Evolutionary conservation across 768 basidiomycete genomes (phyloP).

Genomic region (Podaxis sp.): DNA sequence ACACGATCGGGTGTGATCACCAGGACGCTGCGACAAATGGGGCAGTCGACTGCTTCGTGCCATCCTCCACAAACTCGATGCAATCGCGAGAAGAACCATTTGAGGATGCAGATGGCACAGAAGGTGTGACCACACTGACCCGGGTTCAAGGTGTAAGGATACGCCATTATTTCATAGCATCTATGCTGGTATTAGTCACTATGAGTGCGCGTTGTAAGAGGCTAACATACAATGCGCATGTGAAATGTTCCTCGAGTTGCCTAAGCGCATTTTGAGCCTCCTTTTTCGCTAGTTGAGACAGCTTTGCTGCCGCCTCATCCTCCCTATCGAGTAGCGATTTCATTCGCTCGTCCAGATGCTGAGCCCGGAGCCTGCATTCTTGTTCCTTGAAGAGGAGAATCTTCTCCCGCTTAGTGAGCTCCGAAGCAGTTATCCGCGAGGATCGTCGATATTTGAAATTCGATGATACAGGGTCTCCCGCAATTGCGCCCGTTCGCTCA

Average conservation of each 20-base stretch:
- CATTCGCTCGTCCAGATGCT: conserved; percentile 41
- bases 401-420: conserved; percentile 37
- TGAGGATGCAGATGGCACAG: conserved; percentile 63
- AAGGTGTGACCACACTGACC: conserved; percentile 66
- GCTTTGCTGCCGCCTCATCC: conserved; percentile 36
- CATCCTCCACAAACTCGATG: conserved; percentile 62
- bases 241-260: conserved; percentile 61
- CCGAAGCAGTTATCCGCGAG: conserved; percentile 36
- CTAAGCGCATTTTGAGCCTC: conserved; percentile 41
- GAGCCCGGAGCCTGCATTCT: conserved; percentile 34
- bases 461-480: not conserved
- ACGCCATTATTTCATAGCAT: conserved; percentile 65
- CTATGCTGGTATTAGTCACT: conserved; percentile 29
- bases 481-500: not conserved
- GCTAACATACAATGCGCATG: conserved; percentile 55
- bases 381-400: conserved; percentile 35
- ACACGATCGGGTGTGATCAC: conserved; percentile 48
- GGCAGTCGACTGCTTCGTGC: conserved; percentile 69
- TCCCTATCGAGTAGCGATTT: conserved; percentile 37
- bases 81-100: conserved; percentile 68
- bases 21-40: conserved; percentile 58
- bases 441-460: conserved; percentile 26
- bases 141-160: conserved; percentile 55
- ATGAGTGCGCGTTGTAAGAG: conserved; percentile 5
- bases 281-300: conserved; percentile 40